These are phyloP conservation scores for Monilinia laxa DNA, from an alignment of 2,329 filamentous ascomycete species.

Conservation along the genomic window DNA sequence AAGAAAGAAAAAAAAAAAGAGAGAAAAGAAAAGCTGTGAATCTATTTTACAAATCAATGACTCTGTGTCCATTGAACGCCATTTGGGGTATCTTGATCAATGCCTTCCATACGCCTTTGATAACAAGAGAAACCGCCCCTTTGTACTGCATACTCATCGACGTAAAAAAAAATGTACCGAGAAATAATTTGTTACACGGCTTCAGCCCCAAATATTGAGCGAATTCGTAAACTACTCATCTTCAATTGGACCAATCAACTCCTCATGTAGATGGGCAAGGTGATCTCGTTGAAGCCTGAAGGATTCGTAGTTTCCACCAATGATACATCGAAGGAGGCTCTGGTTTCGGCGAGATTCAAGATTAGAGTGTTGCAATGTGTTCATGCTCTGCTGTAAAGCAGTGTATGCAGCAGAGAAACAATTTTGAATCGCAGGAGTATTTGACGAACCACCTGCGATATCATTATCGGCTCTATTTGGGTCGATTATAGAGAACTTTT, in stretches of 20 bases:
- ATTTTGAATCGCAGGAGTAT: conserved; percentile 65
- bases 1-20: not conserved
- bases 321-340: conserved; percentile 65
- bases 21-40: conserved; percentile 6
- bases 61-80: conserved; percentile 12
- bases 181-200: conserved; percentile 4
- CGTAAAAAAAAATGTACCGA: not conserved
- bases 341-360: conserved; percentile 34
- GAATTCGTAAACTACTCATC: conserved; percentile 18
- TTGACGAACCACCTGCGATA: conserved; percentile 80
- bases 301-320: conserved; percentile 75
- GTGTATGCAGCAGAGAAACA: conserved; percentile 66
- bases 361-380: conserved; percentile 44
- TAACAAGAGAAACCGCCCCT: conserved; percentile 6
- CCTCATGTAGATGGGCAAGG: conserved; percentile 38
- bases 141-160: conserved; percentile 15
- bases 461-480: conserved; percentile 85
- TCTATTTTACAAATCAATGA: conserved; percentile 22
- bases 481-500: conserved; percentile 84
- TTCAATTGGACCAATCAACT: conserved; percentile 31
- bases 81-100: conserved; percentile 22
- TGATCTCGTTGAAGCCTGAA: conserved; percentile 68
- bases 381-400: conserved; percentile 58
- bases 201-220: not conserved
- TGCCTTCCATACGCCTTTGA: conserved; percentile 18